Evolutionary conservation across 2,329 filamentous ascomycete genomes (phyloP).

Genomic region (Aspergillus carbonarius): DNA sequence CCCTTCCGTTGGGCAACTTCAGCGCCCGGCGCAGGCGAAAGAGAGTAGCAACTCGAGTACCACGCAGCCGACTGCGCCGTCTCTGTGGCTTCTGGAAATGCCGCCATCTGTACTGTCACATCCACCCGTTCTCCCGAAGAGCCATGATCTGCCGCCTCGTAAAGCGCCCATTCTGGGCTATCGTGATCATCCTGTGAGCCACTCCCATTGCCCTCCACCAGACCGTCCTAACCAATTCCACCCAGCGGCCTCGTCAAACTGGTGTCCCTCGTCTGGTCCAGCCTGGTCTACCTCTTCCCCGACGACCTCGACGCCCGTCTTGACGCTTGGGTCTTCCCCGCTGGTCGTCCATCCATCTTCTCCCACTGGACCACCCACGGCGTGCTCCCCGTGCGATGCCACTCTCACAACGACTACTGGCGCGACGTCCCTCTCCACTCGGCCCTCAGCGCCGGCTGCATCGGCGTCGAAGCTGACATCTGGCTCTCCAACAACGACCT

Average conservation of each 20-base stretch:
- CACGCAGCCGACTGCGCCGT: background rate
- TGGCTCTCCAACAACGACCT: slow-evolving; percentile 61
- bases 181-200: background rate
- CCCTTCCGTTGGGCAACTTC: background rate
- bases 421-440: slow-evolving; percentile 62
- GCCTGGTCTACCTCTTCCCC: slow-evolving; percentile 3
- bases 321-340: slow-evolving; percentile 9
- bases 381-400: slow-evolving; percentile 57
- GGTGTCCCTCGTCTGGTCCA: background rate
- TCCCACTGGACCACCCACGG: slow-evolving; percentile 25
- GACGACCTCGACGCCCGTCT: slow-evolving; percentile 9
- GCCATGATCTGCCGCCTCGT: background rate
- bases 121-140: background rate
- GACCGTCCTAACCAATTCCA: background rate
- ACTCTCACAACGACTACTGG: slow-evolving; percentile 73
- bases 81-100: background rate
- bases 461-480: slow-evolving; percentile 68
- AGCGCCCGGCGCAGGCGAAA: background rate
- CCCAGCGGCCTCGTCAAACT: slow-evolving; percentile 5
- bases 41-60: background rate
- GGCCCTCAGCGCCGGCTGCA: slow-evolving; percentile 60
- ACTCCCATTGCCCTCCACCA: too few species aligned
- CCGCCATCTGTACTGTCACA: background rate
- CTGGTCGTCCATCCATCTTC: slow-evolving; percentile 8
- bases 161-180: slow-evolving; percentile 2